Conservation (phyloP, 2,329 filamentous ascomycete species). For the Alternaria ventricosa region DNA sequence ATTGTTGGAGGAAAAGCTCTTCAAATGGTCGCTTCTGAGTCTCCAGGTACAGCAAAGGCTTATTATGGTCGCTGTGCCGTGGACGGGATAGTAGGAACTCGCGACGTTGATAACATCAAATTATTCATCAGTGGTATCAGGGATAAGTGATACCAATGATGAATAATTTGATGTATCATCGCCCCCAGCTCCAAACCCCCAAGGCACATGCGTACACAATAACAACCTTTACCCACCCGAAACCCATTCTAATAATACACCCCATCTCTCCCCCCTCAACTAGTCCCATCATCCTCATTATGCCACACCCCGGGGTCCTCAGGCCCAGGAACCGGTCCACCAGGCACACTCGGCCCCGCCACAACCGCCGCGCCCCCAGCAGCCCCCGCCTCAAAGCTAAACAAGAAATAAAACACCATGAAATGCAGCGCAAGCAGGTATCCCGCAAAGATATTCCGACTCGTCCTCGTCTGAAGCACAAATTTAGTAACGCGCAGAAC, state of each 20-base stretch:
- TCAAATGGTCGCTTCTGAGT: neutral
- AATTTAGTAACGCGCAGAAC: constrained; percentile 91
- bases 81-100: neutral
- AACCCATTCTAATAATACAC: constrained; percentile 4
- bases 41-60: neutral
- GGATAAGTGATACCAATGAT: neutral
- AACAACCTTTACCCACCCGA: neutral
- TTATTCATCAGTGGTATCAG: neutral
- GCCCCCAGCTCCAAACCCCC: neutral
- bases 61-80: neutral
- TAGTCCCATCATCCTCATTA: constrained; percentile 36
- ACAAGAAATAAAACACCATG: constrained; percentile 84
- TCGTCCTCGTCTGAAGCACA: constrained; percentile 87
- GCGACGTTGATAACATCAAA: neutral
- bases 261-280: constrained; percentile 8
- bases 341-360: constrained; percentile 38
- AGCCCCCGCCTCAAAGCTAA: constrained; percentile 71
- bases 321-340: constrained; percentile 16
- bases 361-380: constrained; percentile 29
- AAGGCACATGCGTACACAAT: neutral
- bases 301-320: constrained; percentile 44
- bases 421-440: constrained; percentile 91
- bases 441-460: constrained; percentile 89
- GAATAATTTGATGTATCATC: neutral
- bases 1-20: neutral